These are phyloP conservation scores for Suhomyces atakaporum DNA, from an alignment of 1,139 yeast genomes.

Conservation along the genomic window DNA sequence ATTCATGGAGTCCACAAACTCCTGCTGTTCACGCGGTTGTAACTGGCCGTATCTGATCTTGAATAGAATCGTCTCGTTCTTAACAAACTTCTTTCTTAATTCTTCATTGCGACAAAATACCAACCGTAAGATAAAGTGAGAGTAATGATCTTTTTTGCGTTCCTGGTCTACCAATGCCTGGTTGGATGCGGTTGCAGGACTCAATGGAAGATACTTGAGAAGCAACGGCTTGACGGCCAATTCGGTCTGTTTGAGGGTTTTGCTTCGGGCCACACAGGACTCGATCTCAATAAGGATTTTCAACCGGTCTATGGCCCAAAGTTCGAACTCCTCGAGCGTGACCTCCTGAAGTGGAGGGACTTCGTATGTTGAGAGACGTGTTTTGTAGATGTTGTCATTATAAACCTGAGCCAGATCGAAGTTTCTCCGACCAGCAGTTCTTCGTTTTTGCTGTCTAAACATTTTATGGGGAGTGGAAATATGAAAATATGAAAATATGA, in stretches of 20 bases:
- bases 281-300: slow-evolving; percentile 84
- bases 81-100: slow-evolving; percentile 72
- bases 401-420: slow-evolving; percentile 46
- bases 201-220: slow-evolving; percentile 65
- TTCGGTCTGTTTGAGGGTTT: slow-evolving; percentile 66
- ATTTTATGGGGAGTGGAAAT: slow-evolving; percentile 30
- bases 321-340: slow-evolving; percentile 88
- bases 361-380: slow-evolving; percentile 66
- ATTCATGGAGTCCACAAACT: slow-evolving; percentile 58
- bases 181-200: slow-evolving; percentile 35
- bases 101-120: slow-evolving; percentile 94
- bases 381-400: slow-evolving; percentile 15
- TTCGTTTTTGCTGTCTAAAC: slow-evolving; percentile 77
- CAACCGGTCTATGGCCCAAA: slow-evolving; percentile 92
- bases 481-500: too few species aligned
- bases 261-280: slow-evolving; percentile 66
- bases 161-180: slow-evolving; percentile 45
- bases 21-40: slow-evolving; percentile 68
- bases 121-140: slow-evolving; percentile 82
- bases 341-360: slow-evolving; percentile 81
- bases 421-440: slow-evolving; percentile 74
- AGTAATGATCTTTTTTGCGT: slow-evolving; percentile 85
- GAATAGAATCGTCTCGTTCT: slow-evolving; percentile 75
- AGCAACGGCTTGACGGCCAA: slow-evolving; percentile 64
- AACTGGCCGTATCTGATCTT: slow-evolving; percentile 67